Conservation (phyloP, 768 basidiomycete species). For the Lenzites betulinus region DNA sequence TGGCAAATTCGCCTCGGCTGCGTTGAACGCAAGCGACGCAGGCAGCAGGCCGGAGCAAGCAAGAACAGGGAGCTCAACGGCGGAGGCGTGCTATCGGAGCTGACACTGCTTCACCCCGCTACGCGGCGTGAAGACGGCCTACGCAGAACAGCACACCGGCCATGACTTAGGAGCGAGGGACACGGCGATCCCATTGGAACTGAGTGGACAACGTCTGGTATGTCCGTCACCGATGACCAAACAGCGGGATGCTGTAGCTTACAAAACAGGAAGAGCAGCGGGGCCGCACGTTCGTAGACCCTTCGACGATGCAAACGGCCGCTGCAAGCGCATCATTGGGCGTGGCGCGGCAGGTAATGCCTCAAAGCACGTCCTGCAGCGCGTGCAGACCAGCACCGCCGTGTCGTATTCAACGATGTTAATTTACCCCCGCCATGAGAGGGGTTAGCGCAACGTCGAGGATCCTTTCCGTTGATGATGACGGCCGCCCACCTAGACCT, state of each 20-base stretch:
- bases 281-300: slow-evolving; percentile 17
- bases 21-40: not conserved
- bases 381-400: not conserved
- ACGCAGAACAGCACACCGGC: not conserved
- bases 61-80: not conserved
- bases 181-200: slow-evolving; percentile 1
- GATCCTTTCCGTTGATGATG: not conserved
- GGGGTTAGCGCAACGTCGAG: not conserved
- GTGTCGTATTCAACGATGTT: not conserved
- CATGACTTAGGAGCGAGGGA: not conserved
- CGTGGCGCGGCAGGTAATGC: not conserved
- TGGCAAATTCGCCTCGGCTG: not conserved
- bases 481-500: not conserved
- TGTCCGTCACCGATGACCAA: too few species aligned
- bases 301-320: not conserved
- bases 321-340: not conserved
- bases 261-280: slow-evolving; percentile 4
- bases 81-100: not conserved
- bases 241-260: not conserved
- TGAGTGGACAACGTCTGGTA: too few species aligned
- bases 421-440: not conserved
- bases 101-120: not conserved
- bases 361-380: not conserved
- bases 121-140: not conserved
- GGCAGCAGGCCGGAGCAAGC: not conserved